phyloP scores from a whole-genome alignment of 805 yeast genomes.

The Jamesozyma spencerorum region DNA sequence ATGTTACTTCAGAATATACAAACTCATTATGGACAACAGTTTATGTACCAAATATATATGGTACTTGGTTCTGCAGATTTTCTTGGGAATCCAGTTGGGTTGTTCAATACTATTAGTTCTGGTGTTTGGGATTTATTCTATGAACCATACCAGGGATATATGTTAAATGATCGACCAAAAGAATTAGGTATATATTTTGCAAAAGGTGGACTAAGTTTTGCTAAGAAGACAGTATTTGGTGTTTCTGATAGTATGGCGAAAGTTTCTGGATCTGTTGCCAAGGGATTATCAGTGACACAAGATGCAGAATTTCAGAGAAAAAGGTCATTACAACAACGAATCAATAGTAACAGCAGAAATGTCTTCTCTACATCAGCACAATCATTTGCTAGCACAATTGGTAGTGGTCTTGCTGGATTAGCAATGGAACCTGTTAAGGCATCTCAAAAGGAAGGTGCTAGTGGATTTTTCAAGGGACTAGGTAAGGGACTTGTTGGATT shows the following conservation, averaged over 20 bases:
- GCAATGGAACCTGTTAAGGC: conserved; percentile 90
- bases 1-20: conserved; percentile 57
- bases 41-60: conserved; percentile 84
- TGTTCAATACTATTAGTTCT: conserved; percentile 84
- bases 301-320: conserved; percentile 77
- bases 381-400: conserved; percentile 74
- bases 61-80: conserved; percentile 94
- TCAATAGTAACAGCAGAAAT: conserved; percentile 76
- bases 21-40: conserved; percentile 87
- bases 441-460: conserved; percentile 77
- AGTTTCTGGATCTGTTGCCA: conserved; percentile 88
- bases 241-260: conserved; percentile 88
- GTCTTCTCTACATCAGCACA: conserved; percentile 82
- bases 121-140: conserved; percentile 95
- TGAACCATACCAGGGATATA: conserved; percentile 93
- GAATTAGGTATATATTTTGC: conserved; percentile 94
- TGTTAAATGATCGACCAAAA: conserved; percentile 90
- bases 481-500: conserved; percentile 93
- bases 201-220: conserved; percentile 88
- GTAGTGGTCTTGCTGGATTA: conserved; percentile 83
- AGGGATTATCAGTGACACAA: conserved; percentile 84
- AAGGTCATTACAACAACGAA: conserved; percentile 61
- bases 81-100: conserved; percentile 93
- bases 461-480: conserved; percentile 86
- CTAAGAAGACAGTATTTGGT: conserved; percentile 92